Base-by-base conservation (phyloP, 176 grass and related monocot genomes). In the Areca catechu region DNA sequence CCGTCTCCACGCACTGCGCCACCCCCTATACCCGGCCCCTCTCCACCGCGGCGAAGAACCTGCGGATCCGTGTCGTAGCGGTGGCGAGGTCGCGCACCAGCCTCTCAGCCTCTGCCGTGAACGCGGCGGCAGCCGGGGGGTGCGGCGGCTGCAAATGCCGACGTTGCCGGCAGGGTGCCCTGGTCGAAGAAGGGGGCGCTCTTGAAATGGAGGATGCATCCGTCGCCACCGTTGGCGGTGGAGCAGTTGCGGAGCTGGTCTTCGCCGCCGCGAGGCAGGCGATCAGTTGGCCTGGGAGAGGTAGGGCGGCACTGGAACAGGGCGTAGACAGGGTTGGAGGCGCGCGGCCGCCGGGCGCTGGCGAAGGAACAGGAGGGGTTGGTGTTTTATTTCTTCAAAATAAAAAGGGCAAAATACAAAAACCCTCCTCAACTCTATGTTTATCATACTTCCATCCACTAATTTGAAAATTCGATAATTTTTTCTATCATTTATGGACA, bases 201-300 rank as follows among this genome's bases (percentile, higher is more conserved):
- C 71, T 95, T 80, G 81, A 82, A 88, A 53, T 84, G 78, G 71
- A 95, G 18, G 62, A 80, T 19, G 83, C 88, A 95, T 20, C 84
- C 89, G 67, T 95, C 89, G 1, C 77, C 89, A 4, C 89, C 89
- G 66, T 84, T 79, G 49, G 76, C 63, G 50, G 65, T 50, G 18
- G 57, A 57, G 68, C 88, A 92, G 5, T 21, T 16, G 49, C 57
- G 80, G 67, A 94, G 71, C 23, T 37, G 58, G 49, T 58, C 47
- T 9, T 54, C 16, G 89, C 80, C 49, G 67, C 71, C 23, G 76
- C 72, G 74, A 89, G 72, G 80, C 84, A 95, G 28, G 71, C 62
- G 21, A 72, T 60, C 84, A 95, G 48, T 85, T 78, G 17, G 34
- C 56, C 14, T 48, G 49, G 20, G 68, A 51, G 50, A 95, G 77